Conservation (phyloP, 371 early-diverging fungal genomes). For the Parasitella parasitica region DNA sequence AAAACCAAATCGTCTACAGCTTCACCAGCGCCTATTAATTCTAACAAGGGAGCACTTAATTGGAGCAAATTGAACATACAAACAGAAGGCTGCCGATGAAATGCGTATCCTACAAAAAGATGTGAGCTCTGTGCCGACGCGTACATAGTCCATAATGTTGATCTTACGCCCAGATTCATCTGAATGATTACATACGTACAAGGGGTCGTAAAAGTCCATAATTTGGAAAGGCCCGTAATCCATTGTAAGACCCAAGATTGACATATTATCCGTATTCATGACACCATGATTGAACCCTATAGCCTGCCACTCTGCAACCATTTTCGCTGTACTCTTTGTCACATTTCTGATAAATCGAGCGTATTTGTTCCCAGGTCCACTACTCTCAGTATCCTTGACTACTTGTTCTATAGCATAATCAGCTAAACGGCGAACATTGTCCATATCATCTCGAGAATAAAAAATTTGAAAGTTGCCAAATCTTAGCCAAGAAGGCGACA, state of each 20-base stretch:
- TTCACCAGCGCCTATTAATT: constrained; percentile 64
- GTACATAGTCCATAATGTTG: neutral
- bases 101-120: constrained; percentile 64
- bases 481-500: constrained; percentile 83
- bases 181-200: constrained; percentile 75
- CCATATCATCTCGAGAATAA: constrained; percentile 64
- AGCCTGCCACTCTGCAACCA: constrained; percentile 89
- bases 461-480: constrained; percentile 90
- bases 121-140: no score
- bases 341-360: constrained; percentile 64
- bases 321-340: constrained; percentile 68
- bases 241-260: constrained; percentile 75
- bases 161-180: constrained; percentile 57
- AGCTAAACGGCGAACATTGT: constrained; percentile 59
- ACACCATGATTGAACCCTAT: constrained; percentile 88
- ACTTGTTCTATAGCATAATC: constrained; percentile 63
- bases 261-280: constrained; percentile 93
- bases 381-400: constrained; percentile 18
- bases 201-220: constrained; percentile 81
- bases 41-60: constrained; percentile 68
- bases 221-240: constrained; percentile 92
- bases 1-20: constrained; percentile 39
- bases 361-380: constrained; percentile 42
- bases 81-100: constrained; percentile 82
- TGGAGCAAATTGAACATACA: constrained; percentile 80